These are phyloP conservation scores for Coemansia sp. DNA, from an alignment of 192 early-diverging fungal species.

Conservation along the genomic window DNA sequence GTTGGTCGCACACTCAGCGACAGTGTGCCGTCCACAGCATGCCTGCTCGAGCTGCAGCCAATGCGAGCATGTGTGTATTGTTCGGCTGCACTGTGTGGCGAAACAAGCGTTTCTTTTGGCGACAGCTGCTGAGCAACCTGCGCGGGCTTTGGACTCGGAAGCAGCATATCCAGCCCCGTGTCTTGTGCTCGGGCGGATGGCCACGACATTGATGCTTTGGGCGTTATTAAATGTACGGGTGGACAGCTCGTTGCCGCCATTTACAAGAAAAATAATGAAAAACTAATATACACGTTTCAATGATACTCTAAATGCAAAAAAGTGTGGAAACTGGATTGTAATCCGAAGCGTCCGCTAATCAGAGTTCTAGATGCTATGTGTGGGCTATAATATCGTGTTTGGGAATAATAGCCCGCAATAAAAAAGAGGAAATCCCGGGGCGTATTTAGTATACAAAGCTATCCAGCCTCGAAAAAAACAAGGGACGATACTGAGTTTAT, in stretches of 20 bases:
- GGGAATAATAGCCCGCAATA: not conserved
- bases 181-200: not conserved
- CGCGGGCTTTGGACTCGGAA: not conserved
- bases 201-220: not conserved
- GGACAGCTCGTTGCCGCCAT: not conserved
- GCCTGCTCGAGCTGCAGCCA: not conserved
- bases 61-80: not conserved
- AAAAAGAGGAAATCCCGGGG: not conserved
- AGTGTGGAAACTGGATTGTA: slow-evolving; percentile 1
- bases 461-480: not conserved
- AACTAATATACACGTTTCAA: not conserved
- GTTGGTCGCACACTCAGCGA: slow-evolving; percentile 33
- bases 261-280: not conserved
- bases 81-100: slow-evolving; percentile 1
- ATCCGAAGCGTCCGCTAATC: not conserved
- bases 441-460: not conserved
- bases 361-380: not conserved
- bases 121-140: slow-evolving; percentile 4
- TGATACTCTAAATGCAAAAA: not conserved
- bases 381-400: not conserved
- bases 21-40: slow-evolving; percentile 44
- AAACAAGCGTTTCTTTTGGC: slow-evolving; percentile 19
- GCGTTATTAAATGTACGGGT: not conserved
- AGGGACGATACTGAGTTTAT: not conserved
- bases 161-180: not conserved